phyloP scores from a whole-genome alignment of 208 protist genomes.

The Wallacemonas sp. region DNA sequence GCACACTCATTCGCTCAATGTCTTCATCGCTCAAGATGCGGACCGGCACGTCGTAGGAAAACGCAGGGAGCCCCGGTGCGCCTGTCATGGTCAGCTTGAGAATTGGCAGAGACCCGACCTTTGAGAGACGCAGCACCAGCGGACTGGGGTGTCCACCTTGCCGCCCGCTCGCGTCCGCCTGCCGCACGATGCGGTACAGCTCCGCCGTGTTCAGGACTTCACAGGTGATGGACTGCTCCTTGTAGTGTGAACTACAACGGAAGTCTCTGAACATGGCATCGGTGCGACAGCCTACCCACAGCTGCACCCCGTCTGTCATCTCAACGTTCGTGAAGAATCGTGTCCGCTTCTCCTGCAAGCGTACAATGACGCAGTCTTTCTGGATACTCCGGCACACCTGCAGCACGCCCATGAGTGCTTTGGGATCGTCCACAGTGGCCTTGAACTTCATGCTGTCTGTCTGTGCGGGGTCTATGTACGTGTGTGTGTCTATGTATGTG shows the following conservation, averaged over 20 bases:
- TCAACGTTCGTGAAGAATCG: slow-evolving; percentile 70
- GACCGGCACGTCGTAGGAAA: slow-evolving; percentile 79
- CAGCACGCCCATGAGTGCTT: slow-evolving; percentile 46
- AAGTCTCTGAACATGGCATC: slow-evolving; percentile 68
- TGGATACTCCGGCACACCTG: slow-evolving; percentile 69
- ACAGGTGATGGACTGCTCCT: slow-evolving; percentile 72
- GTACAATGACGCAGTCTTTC: slow-evolving; percentile 49
- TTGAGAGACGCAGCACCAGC: slow-evolving; percentile 57
- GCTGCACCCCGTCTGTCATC: slow-evolving; percentile 59
- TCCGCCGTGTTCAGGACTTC: slow-evolving; percentile 66
- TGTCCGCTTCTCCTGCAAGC: slow-evolving; percentile 50
- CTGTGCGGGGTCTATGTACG: too few species aligned
- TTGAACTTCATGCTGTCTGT: slow-evolving; percentile 92
- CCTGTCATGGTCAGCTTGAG: slow-evolving; percentile 45
- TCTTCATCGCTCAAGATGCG: slow-evolving; percentile 62
- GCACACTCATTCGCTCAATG: slow-evolving; percentile 44
- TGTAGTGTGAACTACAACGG: slow-evolving; percentile 57
- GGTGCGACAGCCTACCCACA: slow-evolving; percentile 70
- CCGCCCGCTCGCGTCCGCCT: slow-evolving; percentile 43
- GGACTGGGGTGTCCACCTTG: slow-evolving; percentile 16
- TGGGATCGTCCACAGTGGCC: slow-evolving; percentile 56
- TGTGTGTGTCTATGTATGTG: too few species aligned
- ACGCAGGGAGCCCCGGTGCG: slow-evolving; percentile 33
- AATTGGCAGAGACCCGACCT: slow-evolving; percentile 20
- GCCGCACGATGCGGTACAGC: slow-evolving; percentile 63